Evolutionary conservation across 805 yeast genomes (phyloP).

Genomic region (Ogataea haglerorum): DNA sequence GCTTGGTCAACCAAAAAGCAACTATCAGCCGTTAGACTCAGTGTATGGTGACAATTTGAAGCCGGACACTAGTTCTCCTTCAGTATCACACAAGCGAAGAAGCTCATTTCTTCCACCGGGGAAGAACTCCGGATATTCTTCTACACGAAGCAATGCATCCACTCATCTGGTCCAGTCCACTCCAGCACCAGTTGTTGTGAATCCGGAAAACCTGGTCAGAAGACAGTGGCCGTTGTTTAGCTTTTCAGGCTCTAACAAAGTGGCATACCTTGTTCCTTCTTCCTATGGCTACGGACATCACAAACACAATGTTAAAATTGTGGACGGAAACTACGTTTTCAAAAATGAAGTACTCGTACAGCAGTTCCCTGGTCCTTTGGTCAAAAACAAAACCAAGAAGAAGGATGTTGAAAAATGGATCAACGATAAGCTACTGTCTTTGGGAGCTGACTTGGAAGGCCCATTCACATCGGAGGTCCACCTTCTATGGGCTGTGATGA

Average conservation of each 20-base stretch:
- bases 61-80: conserved; percentile 17
- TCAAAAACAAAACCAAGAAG: conserved; percentile 51
- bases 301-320: conserved; percentile 36
- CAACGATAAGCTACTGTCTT: conserved; percentile 32
- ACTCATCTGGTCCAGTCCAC: conserved; percentile 17
- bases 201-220: conserved; percentile 51
- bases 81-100: conserved; percentile 12
- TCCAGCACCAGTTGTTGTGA: conserved; percentile 38
- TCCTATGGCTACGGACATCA: conserved; percentile 35
- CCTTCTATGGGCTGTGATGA: conserved; percentile 29
- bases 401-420: conserved; percentile 73
- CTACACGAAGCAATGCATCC: not conserved
- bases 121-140: not conserved
- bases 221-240: conserved; percentile 76
- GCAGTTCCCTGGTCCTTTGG: conserved; percentile 67
- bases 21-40: conserved; percentile 16
- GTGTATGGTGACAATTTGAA: conserved; percentile 20
- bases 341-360: conserved; percentile 46
- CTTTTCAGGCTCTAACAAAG: conserved; percentile 52
- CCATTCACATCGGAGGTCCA: conserved; percentile 19
- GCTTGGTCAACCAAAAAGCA: not conserved
- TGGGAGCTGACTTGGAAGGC: conserved; percentile 19
- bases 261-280: conserved; percentile 45
- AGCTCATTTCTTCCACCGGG: conserved; percentile 18
- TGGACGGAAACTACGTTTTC: conserved; percentile 32